Base-by-base conservation (phyloP, 257 asterid genomes). In the Nicotiana benthamiana region DNA sequence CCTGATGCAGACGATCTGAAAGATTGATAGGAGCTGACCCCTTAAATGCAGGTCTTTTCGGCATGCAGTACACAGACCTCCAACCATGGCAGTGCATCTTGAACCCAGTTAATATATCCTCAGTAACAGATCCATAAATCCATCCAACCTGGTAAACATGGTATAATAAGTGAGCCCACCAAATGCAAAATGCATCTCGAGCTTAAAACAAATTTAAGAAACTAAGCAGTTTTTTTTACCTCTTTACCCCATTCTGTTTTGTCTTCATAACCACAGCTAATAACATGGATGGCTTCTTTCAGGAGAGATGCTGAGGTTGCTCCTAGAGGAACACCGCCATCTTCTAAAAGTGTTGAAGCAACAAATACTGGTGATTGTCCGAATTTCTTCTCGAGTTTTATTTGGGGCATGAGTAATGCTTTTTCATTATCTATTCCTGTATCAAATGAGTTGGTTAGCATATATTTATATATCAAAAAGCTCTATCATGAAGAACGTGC, bases 191-290 rank as follows among this genome's bases (percentile, higher is more conserved):
- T 34, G 59, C 36, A 17, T 76, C 52, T 76, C 48, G 17, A 27
- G 51, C 66, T 54, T 30, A 20, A 4, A 75, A 17, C 76, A 20
- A 75, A 36, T 43, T n/a, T 9, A 75, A 61, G 20, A 43, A 65
- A 40, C 32, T 24, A 13, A 79, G 72, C 46, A 76, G 32, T 54
- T 3, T 2, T 7, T 7, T 20, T 24, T 40, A 91, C 93, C 92
- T 91, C 96, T 87, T 89, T 91, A 72, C 97, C 97, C 97, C 97
- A 92, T 79, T 92, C 94, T 0, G 97, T 74, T 88, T 92, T 92
- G 82, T 89, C 97, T 86, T 92, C 97, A 15, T 86, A 91, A 28
- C 97, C 94, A 77, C 93, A 89, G 70, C 91, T 87, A 40, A 90
- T 89, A 76, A 89, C 95, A 56, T 91, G 95, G 67, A 91, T 89